A percentile compares a stretch with the other conserved stretches of the same genome.
phyloP scores from a whole-genome alignment of 768 basidiomycete genomes.

The Leccinum disarticulatum region DNA sequence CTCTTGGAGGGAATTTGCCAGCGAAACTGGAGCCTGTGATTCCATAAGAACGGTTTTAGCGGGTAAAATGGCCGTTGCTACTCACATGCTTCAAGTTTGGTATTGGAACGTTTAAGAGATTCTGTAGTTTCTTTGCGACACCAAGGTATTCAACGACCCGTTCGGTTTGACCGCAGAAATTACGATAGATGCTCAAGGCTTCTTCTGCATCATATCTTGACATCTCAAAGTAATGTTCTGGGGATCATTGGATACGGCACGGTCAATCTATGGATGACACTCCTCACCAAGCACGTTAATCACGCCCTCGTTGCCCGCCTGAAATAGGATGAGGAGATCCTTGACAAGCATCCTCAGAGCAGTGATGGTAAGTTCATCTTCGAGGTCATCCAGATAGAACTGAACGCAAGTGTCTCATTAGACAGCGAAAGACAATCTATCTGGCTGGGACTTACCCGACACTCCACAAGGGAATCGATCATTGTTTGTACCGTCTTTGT shows the following conservation, averaged over 20 bases:
- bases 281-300: constrained; percentile 73
- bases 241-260: constrained; percentile 14
- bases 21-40: constrained; percentile 83
- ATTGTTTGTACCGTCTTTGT: constrained; percentile 87
- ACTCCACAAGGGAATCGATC: constrained; percentile 86
- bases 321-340: constrained; percentile 92
- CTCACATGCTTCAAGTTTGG: constrained; percentile 89
- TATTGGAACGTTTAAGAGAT: constrained; percentile 89
- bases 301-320: constrained; percentile 94
- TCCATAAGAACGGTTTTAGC: neutral
- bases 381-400: constrained; percentile 93
- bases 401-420: constrained; percentile 29
- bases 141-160: constrained; percentile 89
- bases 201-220: constrained; percentile 87
- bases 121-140: constrained; percentile 90
- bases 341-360: constrained; percentile 94
- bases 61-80: constrained; percentile 7
- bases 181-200: constrained; percentile 84
- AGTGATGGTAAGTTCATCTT: constrained; percentile 87
- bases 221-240: constrained; percentile 99
- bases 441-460: constrained; percentile 59
- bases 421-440: neutral
- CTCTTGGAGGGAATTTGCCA: constrained; percentile 92
- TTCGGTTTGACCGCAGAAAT: constrained; percentile 94
- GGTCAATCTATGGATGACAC: constrained; percentile 19